phyloP scores from a whole-genome alignment of 805 yeast genomes.

The Nakazawaea holstii region DNA sequence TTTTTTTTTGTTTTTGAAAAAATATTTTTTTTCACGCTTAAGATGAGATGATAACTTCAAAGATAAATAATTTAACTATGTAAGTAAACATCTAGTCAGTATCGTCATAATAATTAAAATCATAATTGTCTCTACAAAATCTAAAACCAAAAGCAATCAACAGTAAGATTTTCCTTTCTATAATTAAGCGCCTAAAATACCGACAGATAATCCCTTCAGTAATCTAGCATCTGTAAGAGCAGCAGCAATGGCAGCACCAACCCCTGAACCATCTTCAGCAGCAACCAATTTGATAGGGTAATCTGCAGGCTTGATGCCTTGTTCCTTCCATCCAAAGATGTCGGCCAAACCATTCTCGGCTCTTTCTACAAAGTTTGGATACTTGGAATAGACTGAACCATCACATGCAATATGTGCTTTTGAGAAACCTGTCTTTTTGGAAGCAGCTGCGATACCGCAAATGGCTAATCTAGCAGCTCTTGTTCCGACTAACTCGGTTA shows the following conservation, averaged over 20 bases:
- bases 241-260: conserved; percentile 97
- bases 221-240: conserved; percentile 85
- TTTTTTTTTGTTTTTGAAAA: background rate
- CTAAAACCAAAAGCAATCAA: background rate
- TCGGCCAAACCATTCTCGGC: conserved; percentile 91
- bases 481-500: conserved; percentile 86
- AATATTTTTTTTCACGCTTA: background rate
- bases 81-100: too few relatives aligned
- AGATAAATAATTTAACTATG: too few relatives aligned
- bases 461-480: conserved; percentile 92
- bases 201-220: conserved; percentile 64
- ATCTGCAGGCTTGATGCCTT: conserved; percentile 30
- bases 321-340: conserved; percentile 75
- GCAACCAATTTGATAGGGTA: conserved; percentile 84
- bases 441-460: conserved; percentile 95
- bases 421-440: conserved; percentile 77
- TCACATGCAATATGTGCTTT: conserved; percentile 94
- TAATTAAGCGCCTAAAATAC: conserved; percentile 23
- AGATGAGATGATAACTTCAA: background rate
- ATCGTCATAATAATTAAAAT: too few relatives aligned
- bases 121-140: background rate
- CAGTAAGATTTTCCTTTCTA: background rate
- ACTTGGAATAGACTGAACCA: conserved; percentile 91
- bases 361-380: conserved; percentile 90
- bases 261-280: conserved; percentile 98